phyloP scores from a whole-genome alignment of 352 stramenopile genomes.

The Pythium coloratum region DNA sequence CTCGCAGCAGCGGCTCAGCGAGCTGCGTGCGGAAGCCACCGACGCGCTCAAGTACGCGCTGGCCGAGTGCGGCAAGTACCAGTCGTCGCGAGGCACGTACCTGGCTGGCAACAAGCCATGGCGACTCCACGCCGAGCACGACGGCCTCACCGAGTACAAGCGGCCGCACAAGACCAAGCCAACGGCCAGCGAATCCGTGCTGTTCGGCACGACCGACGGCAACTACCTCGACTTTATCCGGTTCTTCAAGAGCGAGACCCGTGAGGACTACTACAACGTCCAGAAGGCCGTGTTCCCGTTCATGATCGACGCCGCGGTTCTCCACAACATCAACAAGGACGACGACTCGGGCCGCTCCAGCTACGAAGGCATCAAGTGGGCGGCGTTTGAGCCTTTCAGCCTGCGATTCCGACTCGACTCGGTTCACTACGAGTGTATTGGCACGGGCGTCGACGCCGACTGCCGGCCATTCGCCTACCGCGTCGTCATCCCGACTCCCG shows the following conservation, averaged over 20 bases:
- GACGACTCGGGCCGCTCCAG: background rate
- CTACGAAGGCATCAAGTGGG: slow-evolving; percentile 28
- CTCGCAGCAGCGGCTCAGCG: slow-evolving; percentile 1
- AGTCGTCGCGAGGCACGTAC: slow-evolving; percentile 15
- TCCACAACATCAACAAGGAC: slow-evolving; percentile 11
- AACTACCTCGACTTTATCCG: slow-evolving; percentile 24
- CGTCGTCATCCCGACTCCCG: slow-evolving; percentile 6
- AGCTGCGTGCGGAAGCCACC: slow-evolving; percentile 18
- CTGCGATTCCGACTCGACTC: slow-evolving; percentile 26
- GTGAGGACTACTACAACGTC: slow-evolving; percentile 23
- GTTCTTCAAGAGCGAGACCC: slow-evolving; percentile 21
- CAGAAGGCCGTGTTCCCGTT: slow-evolving; percentile 23
- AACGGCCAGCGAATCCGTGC: slow-evolving; percentile 13
- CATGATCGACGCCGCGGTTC: slow-evolving; percentile 17
- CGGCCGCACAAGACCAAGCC: slow-evolving; percentile 5
- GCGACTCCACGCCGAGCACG: slow-evolving; percentile 12
- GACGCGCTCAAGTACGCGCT: slow-evolving; percentile 12
- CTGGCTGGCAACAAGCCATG: slow-evolving; percentile 15
- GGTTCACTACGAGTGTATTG: slow-evolving; percentile 19
- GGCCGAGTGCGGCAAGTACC: slow-evolving; percentile 10
- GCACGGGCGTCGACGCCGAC: slow-evolving; percentile 15
- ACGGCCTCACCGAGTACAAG: slow-evolving; percentile 23
- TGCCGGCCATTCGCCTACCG: slow-evolving; percentile 20
- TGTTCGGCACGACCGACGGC: slow-evolving; percentile 17
- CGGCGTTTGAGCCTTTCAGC: slow-evolving; percentile 22